Evolutionary conservation across 179 eudicot genomes (phyloP), one percentile per base, ranked within the genome.

Genomic region (Beta macrorhiza): DNA sequence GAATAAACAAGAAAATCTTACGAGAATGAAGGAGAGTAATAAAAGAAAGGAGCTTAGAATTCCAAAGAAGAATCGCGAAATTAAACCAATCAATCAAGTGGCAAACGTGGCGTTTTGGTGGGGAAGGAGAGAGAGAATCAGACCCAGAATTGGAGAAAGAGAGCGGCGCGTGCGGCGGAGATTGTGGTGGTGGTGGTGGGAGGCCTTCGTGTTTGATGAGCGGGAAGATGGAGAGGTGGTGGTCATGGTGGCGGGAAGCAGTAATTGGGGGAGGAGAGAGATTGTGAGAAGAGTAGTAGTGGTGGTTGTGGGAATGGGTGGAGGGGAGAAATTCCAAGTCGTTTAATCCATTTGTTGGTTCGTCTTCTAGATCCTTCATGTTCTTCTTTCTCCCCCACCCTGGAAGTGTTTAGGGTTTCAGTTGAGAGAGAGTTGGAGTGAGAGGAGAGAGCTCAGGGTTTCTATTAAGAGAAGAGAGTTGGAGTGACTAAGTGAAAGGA

Each of bases 131-230:
- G 9, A 42, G 16, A 47, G 75, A 44, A 16, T 74, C 47, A 9
- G 81, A 49, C 20, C 71, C 61, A 2, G 77, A 22, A 67, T 64
- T 32, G 13, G 76, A 69, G 65, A 47, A n/a, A 13, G 84, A n/a
- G 14, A 63, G 78, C 7, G 83, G 76, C 19, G 84, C 59, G 17
- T 78, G 79, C 0, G 83, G 77, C 0, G 68, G 81, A 25, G 25
- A 25, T 25, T 25, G 25, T 13, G 78, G 77, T 51, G 64, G 81
- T 16, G 71, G 78, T 63, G 75, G 45, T 22, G 84, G 86, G 74
- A 89, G 91, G 42, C 74, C 86, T 80, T 89, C 91, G 80, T 89
- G 91, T 69, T 89, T 89, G 76, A 58, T 56, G 25, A 89, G 91
- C 19, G 89, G 91, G 85, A 89, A 89, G 52, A 88, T 67, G 29